Percentiles rank a stretch among this genome's conserved stretches.
These are phyloP conservation scores for Pyricularia pennisetigena DNA, from an alignment of 2,329 filamentous ascomycete species.

Conservation along the genomic window DNA sequence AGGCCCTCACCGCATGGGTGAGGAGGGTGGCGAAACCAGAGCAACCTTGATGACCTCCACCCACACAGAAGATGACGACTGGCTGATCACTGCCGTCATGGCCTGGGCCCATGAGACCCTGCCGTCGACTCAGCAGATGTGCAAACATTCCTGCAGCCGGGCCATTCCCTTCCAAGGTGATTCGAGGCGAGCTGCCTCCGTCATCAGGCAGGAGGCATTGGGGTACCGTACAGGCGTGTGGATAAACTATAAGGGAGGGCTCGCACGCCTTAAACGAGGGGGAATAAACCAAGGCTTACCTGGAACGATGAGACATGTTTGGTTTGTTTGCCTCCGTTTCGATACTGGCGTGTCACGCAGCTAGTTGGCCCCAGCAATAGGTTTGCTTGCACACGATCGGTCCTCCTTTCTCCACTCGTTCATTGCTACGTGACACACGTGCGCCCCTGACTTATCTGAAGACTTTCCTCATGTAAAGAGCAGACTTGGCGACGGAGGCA, in stretches of 20 bases:
- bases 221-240: not conserved
- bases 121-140: not conserved
- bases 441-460: not conserved
- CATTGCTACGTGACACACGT: constrained; percentile 4
- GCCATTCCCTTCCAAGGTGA: not conserved
- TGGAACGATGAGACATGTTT: not conserved
- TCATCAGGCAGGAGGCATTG: not conserved
- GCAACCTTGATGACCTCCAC: not conserved
- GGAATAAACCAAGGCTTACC: not conserved
- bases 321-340: not conserved
- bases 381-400: constrained; percentile 1
- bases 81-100: not conserved
- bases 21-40: not conserved
- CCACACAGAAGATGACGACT: not conserved
- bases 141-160: not conserved
- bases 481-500: not conserved
- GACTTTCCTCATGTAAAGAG: not conserved
- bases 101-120: not conserved
- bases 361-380: not conserved
- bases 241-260: not conserved
- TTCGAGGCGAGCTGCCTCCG: not conserved
- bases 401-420: constrained; percentile 3
- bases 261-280: not conserved
- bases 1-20: not conserved
- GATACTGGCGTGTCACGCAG: not conserved